Evolutionary conservation across 2,329 filamentous ascomycete genomes (phyloP).

Genomic region (Basipetospora chlamydospora): DNA sequence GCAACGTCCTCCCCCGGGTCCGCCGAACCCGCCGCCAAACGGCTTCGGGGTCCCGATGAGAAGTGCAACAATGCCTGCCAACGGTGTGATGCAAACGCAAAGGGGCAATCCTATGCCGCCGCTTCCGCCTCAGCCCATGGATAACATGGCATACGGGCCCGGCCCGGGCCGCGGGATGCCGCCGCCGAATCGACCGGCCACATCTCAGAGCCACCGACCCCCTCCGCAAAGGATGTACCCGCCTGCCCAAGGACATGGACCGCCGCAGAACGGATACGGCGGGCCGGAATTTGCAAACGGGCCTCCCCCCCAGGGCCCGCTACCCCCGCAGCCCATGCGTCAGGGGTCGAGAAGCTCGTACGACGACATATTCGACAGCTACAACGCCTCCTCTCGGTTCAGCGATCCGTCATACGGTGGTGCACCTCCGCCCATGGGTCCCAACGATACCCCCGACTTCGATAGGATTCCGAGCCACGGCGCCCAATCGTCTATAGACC

Average conservation of each 20-base stretch:
- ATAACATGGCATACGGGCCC: slow-evolving; percentile 1
- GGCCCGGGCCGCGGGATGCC: slow-evolving; percentile 9
- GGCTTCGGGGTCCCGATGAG: slow-evolving; percentile 37
- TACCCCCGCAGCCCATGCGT: slow-evolving; percentile 6
- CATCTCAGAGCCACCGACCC: slow-evolving; percentile 35
- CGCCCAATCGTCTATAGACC: slow-evolving; percentile 13
- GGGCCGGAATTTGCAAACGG: slow-evolving; percentile 19
- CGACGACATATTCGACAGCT: slow-evolving; percentile 13
- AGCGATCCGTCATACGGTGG: slow-evolving; percentile 13
- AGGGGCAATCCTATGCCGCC: slow-evolving; percentile 17
- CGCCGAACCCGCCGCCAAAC: slow-evolving; percentile 16
- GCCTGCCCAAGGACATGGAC: slow-evolving; percentile 19
- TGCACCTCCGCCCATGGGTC: background rate
- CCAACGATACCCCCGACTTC: slow-evolving; percentile 24
- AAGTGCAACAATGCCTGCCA: slow-evolving; percentile 47
- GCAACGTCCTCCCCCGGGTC: background rate
- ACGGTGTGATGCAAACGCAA: slow-evolving; percentile 26
- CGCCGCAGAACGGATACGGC: slow-evolving; percentile 16
- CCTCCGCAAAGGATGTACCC: slow-evolving; percentile 38
- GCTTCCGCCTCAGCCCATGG: slow-evolving; percentile 12
- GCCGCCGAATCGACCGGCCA: slow-evolving; percentile 35
- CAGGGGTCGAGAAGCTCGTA: slow-evolving; percentile 8
- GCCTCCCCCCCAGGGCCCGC: slow-evolving; percentile 15
- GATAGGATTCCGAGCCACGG: slow-evolving; percentile 26
- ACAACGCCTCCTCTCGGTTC: slow-evolving; percentile 12